Evolutionary conservation across 139 green algal species (phyloP).

Genomic region (Chlamydomonas sp.): DNA sequence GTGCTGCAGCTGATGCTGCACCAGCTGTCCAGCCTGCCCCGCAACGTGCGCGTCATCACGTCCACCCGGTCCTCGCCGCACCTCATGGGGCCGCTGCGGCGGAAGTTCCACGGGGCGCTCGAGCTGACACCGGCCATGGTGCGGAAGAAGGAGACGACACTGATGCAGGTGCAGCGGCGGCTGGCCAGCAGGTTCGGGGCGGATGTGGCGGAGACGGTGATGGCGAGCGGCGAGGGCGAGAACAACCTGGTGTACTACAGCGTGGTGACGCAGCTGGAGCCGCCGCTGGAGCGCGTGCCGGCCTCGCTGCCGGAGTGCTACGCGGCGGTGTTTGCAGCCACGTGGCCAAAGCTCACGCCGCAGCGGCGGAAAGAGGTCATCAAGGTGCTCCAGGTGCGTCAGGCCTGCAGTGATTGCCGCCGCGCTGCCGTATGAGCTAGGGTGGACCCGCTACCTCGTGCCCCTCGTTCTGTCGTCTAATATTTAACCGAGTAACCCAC

Average conservation of each 20-base stretch:
- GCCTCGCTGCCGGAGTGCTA: constrained; percentile 2
- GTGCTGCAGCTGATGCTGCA: constrained; percentile 41
- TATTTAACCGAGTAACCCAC: no score
- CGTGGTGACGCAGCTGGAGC: constrained; percentile 32
- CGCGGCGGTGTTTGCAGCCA: neutral
- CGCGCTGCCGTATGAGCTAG: no score
- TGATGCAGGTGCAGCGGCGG: constrained; percentile 12
- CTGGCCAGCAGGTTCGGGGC: constrained; percentile 4
- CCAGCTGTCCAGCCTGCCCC: constrained; percentile 33
- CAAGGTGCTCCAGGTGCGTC: constrained; percentile 22
- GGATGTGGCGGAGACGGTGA: neutral
- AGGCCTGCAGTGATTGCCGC: neutral
- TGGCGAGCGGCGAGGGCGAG: constrained; percentile 6
- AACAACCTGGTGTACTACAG: constrained; percentile 36
- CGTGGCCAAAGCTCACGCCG: neutral
- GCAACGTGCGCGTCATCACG: constrained; percentile 33
- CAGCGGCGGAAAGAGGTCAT: constrained; percentile 2
- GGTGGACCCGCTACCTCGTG: no score
- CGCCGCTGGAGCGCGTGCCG: constrained; percentile 5
- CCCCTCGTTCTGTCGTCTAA: no score
- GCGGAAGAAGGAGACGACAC: constrained; percentile 11
- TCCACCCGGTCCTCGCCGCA: constrained; percentile 29
- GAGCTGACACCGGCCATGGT: constrained; percentile 37
- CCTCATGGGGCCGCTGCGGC: constrained; percentile 29
- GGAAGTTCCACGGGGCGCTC: constrained; percentile 36